A percentile compares a stretch with the other conserved stretches of the same genome.
These are phyloP conservation scores for Ascochyta clinopodiicola DNA, from an alignment of 2,329 filamentous ascomycete species.

Conservation along the genomic window DNA sequence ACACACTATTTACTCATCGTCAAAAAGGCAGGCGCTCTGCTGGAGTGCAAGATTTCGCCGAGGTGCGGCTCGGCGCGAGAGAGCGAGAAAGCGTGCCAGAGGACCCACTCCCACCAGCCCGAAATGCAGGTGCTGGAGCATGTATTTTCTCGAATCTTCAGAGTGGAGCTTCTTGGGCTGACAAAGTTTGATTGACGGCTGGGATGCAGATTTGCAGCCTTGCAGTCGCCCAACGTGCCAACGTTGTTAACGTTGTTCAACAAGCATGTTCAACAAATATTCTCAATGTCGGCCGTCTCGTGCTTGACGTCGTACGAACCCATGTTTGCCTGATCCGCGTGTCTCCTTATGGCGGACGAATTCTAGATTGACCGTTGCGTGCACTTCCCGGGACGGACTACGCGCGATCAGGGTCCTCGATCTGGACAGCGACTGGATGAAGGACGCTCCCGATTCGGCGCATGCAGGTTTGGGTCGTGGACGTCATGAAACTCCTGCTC, in stretches of 20 bases:
- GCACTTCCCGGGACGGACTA: slow-evolving; percentile 3
- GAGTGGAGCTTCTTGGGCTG: slow-evolving; percentile 1
- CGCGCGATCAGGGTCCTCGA: slow-evolving; percentile 18
- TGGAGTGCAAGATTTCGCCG: slow-evolving; percentile 8
- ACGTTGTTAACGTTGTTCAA: not conserved
- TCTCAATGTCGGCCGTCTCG: too few species aligned
- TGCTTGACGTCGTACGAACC: not conserved
- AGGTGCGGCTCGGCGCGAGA: slow-evolving; percentile 19
- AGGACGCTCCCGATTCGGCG: slow-evolving; percentile 2
- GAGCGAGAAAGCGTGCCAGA: slow-evolving; percentile 3
- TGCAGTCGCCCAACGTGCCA: not conserved
- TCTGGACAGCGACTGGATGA: slow-evolving; percentile 7
- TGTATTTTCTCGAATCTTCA: slow-evolving; percentile 8
- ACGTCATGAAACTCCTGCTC: slow-evolving; percentile 10
- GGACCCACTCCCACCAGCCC: not conserved
- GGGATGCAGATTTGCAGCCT: not conserved
- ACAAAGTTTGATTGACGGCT: slow-evolving; percentile 3
- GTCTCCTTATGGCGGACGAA: not conserved
- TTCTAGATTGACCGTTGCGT: slow-evolving; percentile 8
- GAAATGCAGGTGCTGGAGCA: not conserved
- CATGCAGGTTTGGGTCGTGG: slow-evolving; percentile 3
- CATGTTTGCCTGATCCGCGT: slow-evolving; percentile 8
- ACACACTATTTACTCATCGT: not conserved
- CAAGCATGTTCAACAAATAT: not conserved
- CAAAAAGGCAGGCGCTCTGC: not conserved